These are phyloP conservation scores for Tetrapyrgos nigripes DNA, from an alignment of 1,284 basidiomycete genomes.

Conservation along the genomic window DNA sequence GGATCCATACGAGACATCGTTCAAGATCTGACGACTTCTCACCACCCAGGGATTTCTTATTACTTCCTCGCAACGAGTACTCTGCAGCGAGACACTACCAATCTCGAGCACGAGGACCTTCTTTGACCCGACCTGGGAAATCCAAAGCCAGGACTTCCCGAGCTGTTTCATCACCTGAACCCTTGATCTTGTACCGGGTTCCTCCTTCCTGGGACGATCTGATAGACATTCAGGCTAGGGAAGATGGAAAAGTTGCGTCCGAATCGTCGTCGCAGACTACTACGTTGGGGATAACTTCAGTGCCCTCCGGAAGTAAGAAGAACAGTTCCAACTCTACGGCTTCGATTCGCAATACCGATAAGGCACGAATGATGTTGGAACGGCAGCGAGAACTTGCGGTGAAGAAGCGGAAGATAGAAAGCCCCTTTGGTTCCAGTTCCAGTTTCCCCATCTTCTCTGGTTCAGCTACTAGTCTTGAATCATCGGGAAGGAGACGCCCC, in stretches of 20 bases:
- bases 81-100: too few species aligned
- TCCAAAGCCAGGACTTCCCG: too few species aligned
- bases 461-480: too few species aligned
- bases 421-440: not conserved
- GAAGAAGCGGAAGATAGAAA: slow-evolving; percentile 6
- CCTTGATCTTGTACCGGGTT: slow-evolving; percentile 50
- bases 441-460: too few species aligned
- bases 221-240: not conserved
- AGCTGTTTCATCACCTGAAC: too few species aligned
- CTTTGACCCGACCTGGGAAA: too few species aligned
- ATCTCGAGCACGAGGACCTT: too few species aligned
- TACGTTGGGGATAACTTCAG: not conserved
- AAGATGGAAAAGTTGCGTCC: not conserved
- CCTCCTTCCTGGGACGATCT: slow-evolving; percentile 46
- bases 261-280: not conserved
- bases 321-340: not conserved
- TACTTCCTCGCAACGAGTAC: not conserved
- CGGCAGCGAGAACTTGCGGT: not conserved
- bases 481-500: too few species aligned
- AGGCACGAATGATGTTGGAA: not conserved
- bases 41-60: not conserved
- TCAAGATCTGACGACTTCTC: not conserved
- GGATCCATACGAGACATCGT: not conserved
- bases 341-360: not conserved
- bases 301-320: not conserved